Base-by-base conservation (phyloP, 2,329 filamentous ascomycete genomes). In the Hymenoscyphus fructigenus region DNA sequence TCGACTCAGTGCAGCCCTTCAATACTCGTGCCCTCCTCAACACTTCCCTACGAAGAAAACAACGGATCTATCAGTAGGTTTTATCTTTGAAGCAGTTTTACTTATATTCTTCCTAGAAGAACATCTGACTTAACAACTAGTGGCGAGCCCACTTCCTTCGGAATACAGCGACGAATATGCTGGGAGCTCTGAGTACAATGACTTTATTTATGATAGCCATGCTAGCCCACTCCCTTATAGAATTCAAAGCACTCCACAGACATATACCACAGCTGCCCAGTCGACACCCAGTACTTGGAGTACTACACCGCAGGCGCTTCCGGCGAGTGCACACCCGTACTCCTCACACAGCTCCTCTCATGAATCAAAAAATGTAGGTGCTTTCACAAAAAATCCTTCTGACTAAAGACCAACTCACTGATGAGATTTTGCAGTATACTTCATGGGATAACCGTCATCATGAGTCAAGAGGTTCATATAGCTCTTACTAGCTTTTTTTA, bases 221-320 rank as follows among this genome's bases (percentile, higher is more conserved):
- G 12, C 60, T 28, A 56, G 29, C 34, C 29, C 47, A 26, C 47
- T 57, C 17, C 60, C 60, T 36, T 61, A 61, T 23, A 61, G 60
- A 38, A 41, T 28, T 17, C 47, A 56, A 57, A 56, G 29, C 6
- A 28, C 60, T 6, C 44, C 44, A 20, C 59, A 32, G 7, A 38
- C 23, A 23, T 56, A 50, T 38, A 23, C 29, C 15, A 23, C 47
- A 23, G 34, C 60, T 17, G n/a, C 26, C 26, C 20, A 10, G 20
- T 29, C 28, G 9, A 23, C 60, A 15, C 32, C 60, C 5, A 56
- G n/a, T 5, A 61, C 60, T 20, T 61, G 60, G 60, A 20, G 44
- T 10, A 56, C 50, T 17, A 38, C 60, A 17, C 41, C 47, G 12
- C 60, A 61, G 15, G 14, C 60, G n/a, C 28, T 57, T 15, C 20